Evolutionary conservation across 192 early-diverging fungal species (phyloP).

Genomic region (Rhizoclosmatium globosum): DNA sequence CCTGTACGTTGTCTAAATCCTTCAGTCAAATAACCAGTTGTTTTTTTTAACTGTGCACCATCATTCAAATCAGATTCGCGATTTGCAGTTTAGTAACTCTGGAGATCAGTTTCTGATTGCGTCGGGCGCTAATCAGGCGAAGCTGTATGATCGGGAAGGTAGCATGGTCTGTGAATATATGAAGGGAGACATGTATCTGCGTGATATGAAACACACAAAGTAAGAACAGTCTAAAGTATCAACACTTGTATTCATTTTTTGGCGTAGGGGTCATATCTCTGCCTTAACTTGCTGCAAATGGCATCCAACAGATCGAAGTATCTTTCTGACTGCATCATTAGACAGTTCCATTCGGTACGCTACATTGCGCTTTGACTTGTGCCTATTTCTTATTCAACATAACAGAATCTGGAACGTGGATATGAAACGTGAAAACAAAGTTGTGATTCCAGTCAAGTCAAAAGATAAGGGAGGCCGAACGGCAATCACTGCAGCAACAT

Average conservation of each 20-base stretch:
- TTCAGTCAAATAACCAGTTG: not conserved
- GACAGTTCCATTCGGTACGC: conserved; percentile 80
- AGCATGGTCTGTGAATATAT: conserved; percentile 73
- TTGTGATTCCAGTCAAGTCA: conserved; percentile 80
- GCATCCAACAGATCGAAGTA: conserved; percentile 72
- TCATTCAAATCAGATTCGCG: conserved; percentile 64
- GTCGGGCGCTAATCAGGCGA: conserved; percentile 73
- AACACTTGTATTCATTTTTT: not conserved
- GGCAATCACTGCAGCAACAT: conserved; percentile 73
- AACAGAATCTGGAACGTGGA: conserved; percentile 83
- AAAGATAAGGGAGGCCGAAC: conserved; percentile 74
- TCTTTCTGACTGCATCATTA: conserved; percentile 79
- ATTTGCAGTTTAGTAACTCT: conserved; percentile 76
- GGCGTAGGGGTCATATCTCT: conserved; percentile 78
- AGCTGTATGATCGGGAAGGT: conserved; percentile 84
- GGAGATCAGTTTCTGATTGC: conserved; percentile 85
- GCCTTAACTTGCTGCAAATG: conserved; percentile 80
- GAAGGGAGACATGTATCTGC: conserved; percentile 94
- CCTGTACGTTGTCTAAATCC: conserved; percentile 42
- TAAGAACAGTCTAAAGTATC: conserved; percentile 30
- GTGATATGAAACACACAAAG: conserved; percentile 82
- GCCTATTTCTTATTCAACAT: conserved; percentile 7
- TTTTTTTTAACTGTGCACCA: not conserved
- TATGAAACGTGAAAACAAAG: conserved; percentile 71
- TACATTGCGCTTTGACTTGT: not conserved